Conservation (phyloP, 257 asterid genomes). For the Salvia splendens region DNA sequence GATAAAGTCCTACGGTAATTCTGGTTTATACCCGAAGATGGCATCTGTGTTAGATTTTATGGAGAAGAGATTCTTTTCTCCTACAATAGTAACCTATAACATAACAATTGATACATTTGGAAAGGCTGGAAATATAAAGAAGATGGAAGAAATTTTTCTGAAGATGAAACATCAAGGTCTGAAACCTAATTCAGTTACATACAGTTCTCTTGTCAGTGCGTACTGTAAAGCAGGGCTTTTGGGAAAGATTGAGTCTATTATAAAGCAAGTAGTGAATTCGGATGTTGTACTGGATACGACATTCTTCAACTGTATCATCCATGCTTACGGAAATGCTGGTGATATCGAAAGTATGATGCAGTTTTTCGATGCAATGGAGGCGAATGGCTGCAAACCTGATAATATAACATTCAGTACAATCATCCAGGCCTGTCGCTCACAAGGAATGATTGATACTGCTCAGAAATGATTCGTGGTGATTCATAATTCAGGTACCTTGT, state of each 20-base stretch:
- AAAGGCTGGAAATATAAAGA: conserved; percentile 59
- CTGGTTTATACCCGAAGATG: conserved; percentile 62
- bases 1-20: conserved; percentile 67
- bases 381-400: conserved; percentile 69
- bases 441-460: conserved; percentile 73
- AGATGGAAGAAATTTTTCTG: conserved; percentile 79
- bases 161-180: conserved; percentile 80
- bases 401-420: conserved; percentile 66
- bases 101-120: conserved; percentile 75
- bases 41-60: conserved; percentile 68
- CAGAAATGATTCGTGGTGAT: conserved; percentile 38
- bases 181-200: conserved; percentile 84
- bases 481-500: conserved; percentile 34
- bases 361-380: conserved; percentile 63
- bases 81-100: conserved; percentile 76
- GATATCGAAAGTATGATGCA: conserved; percentile 70
- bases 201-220: conserved; percentile 71
- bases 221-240: conserved; percentile 66
- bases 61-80: conserved; percentile 71
- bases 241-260: conserved; percentile 60
- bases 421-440: conserved; percentile 58
- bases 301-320: conserved; percentile 72
- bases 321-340: conserved; percentile 78
- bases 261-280: conserved; percentile 80
- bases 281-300: conserved; percentile 78